Evolutionary conservation across 768 basidiomycete genomes (phyloP), one percentile per base, ranked within the genome.

Genomic region (Favolaschia claudopus): DNA sequence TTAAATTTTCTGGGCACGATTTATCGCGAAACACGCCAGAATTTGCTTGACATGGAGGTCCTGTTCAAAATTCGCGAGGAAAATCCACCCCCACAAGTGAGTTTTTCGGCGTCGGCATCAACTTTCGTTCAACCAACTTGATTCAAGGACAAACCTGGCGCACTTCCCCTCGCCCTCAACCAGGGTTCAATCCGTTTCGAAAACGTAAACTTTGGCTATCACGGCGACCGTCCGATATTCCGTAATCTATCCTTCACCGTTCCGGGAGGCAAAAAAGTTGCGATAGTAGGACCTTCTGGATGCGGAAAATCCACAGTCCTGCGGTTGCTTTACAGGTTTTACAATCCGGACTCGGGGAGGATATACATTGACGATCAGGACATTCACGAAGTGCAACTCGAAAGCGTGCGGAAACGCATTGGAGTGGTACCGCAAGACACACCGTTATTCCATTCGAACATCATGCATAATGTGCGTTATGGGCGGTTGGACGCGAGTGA

Each of bases 361-460:
- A 98, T 99, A 62, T 76, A 85, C 49, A 84, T 95, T 54, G 95
- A 99, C 72, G 92, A 86, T 7, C 96, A 99, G 75, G 88, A 95
- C 69, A 85, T 99, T 60, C 78, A 83, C 40, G 79, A 85, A 2
- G 76, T 97, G 5, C 85, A 89, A 65, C 73, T 96, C 33, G 82
- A 84, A 22, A 89, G 87, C 32, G 77, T 99, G 1, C 84, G 97
- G 17, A 77, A 76, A 40, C 76, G 82, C 4, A 89, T 99, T 28
- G 97, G 96, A 2, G 94, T 99, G 17, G 97, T 99, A 1, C 97
- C 97, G 1, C 96, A 99, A 72, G 97, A 99, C 67, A 99, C 96
- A 15, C 96, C 97, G 1, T 79, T 99, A 4, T 99, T 99, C 82
- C 96, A 99, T 72, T 89, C 93, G 6, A 89, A 98, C 70, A 89